Percentiles rank a stretch among this genome's conserved stretches.
Evolutionary conservation across 805 yeast species (phyloP).

Genomic region (Tetrapisispora phaffii): DNA sequence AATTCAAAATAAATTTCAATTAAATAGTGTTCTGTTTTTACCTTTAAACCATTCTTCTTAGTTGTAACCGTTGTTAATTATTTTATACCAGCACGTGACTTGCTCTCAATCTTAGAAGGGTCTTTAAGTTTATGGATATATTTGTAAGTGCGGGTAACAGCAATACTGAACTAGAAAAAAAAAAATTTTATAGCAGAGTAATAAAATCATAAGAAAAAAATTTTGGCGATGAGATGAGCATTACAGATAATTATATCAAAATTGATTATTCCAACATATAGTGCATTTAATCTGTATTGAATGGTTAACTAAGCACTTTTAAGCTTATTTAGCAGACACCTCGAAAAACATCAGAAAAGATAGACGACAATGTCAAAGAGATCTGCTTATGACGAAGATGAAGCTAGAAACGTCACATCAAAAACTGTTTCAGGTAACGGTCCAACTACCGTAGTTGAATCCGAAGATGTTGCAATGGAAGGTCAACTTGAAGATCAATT

Average conservation of each 20-base stretch:
- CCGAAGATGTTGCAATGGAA: constrained; percentile 53
- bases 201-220: not conserved
- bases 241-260: not conserved
- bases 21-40: too few species aligned
- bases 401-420: constrained; percentile 35
- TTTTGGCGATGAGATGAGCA: constrained; percentile 1
- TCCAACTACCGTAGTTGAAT: constrained; percentile 22
- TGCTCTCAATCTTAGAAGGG: too few species aligned
- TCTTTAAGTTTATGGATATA: too few species aligned
- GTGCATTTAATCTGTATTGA: not conserved
- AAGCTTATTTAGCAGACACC: not conserved
- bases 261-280: not conserved
- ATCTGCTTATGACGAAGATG: constrained; percentile 34
- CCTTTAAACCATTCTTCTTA: too few species aligned
- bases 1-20: too few species aligned
- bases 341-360: not conserved
- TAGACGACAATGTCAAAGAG: constrained; percentile 45
- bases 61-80: too few species aligned
- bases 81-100: too few species aligned
- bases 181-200: not conserved
- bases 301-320: too few species aligned
- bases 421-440: constrained; percentile 24
- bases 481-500: constrained; percentile 69
- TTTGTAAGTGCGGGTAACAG: not conserved
- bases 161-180: too few species aligned